Percentiles rank a stretch among this genome's conserved stretches.
phyloP scores from a whole-genome alignment of 352 stramenopile species.

The Pythium monospermum region DNA sequence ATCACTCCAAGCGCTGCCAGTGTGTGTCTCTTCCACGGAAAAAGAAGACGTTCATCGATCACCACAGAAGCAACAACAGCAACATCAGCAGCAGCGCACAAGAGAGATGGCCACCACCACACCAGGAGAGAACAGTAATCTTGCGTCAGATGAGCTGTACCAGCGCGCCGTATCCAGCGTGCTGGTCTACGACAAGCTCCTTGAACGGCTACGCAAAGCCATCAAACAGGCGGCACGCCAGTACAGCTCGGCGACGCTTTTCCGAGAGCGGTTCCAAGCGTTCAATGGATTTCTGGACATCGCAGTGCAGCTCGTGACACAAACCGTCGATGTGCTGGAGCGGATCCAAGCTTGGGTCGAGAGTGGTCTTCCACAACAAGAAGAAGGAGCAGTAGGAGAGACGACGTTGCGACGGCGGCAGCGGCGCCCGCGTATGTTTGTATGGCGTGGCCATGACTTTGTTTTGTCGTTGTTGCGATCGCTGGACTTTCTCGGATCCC shows the following conservation, averaged over 20 bases:
- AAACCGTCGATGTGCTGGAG: constrained; percentile 32
- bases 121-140: background rate
- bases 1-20: constrained; percentile 6
- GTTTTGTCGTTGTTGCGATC: constrained; percentile 34
- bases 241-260: constrained; percentile 40
- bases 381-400: too few species aligned
- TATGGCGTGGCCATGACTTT: constrained; percentile 59
- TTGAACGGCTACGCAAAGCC: constrained; percentile 8
- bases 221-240: background rate
- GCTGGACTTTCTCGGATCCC: constrained; percentile 39
- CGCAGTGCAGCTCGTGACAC: constrained; percentile 27
- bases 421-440: constrained; percentile 31
- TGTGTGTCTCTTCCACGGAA: too few species aligned
- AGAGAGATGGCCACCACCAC: background rate
- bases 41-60: background rate
- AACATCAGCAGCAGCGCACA: background rate
- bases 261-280: constrained; percentile 54
- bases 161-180: constrained; percentile 22
- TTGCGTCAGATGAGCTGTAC: constrained; percentile 27
- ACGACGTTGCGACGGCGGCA: too few species aligned
- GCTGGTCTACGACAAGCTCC: constrained; percentile 38
- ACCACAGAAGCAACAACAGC: background rate
- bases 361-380: background rate
- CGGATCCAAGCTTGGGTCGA: constrained; percentile 36
- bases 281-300: constrained; percentile 41